Evolutionary conservation across 495 filamentous ascomycete species (phyloP), one percentile per base, ranked within the genome.

Genomic region (Aspergillus nidulans): DNA sequence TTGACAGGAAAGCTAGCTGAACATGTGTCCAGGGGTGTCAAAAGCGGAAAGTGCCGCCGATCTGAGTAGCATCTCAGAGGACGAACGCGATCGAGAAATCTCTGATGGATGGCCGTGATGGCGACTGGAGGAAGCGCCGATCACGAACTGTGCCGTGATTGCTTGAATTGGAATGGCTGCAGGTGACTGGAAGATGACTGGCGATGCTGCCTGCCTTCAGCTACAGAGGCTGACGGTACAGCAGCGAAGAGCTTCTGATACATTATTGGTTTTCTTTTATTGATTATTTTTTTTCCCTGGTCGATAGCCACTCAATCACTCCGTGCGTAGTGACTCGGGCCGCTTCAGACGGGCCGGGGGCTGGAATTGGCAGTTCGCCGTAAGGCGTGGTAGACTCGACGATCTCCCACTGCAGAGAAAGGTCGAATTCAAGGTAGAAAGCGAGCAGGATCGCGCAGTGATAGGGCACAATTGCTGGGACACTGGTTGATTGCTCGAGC

Each of bases 41-140:
- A 7, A 49, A 24, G 32, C 32, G 47, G 47, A 49, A 34, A n/a
- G 39, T 49, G 47, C 30, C 32, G 47, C 47, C 36, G 32, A 19
- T 24, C 20, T 13, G 15, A 34, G 26, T 34, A 28, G 30, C 9
- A 49, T 32, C 39, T 1, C 3, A 36, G 30, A 36, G 34, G 32
- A 39, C 32, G 47, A 49, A 39, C 47, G 21, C 47, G 47, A 49
- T 49, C 47, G 47, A 39, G 23, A 32, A 39, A 39, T 39, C 32
- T 30, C 24, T 21, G 32, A 49, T 49, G 47, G 39, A 39, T 39
- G 47, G 20, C 39, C 13, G 39, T n/a, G 36, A 32, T 9, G 5
- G 5, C n/a, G 47, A 34, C 28, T 16, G 19, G 20, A 36, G 32
- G 32, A 38, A 38, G 10, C 19, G 47, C 47, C 47, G 47, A 49